Percentiles rank a stretch among this genome's conserved stretches.
Evolutionary conservation across 805 yeast species (phyloP).

Genomic region (Spathaspora gorwiae): DNA sequence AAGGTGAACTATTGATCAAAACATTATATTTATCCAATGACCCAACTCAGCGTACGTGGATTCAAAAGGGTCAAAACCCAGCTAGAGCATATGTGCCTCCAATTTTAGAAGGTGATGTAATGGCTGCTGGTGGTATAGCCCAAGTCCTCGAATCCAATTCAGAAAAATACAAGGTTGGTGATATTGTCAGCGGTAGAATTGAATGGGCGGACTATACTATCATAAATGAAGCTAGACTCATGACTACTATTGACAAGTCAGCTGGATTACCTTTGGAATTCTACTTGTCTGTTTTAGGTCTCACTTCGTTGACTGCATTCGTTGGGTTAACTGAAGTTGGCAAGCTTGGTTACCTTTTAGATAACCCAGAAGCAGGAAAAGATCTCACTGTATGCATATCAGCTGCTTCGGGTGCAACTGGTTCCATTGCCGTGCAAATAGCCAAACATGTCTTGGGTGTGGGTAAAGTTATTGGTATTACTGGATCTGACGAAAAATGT

Average conservation of each 20-base stretch:
- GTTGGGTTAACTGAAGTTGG: constrained; percentile 49
- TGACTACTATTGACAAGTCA: constrained; percentile 24
- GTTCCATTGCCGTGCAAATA: constrained; percentile 53
- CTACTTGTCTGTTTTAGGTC: constrained; percentile 48
- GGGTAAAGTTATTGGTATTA: constrained; percentile 53
- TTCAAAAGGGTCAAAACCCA: constrained; percentile 30
- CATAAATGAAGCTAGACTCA: constrained; percentile 20
- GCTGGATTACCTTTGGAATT: constrained; percentile 33
- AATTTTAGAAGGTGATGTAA: constrained; percentile 39
- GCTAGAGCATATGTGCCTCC: constrained; percentile 33
- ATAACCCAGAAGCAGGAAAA: constrained; percentile 17
- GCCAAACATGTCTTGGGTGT: constrained; percentile 52
- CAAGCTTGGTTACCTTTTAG: constrained; percentile 22
- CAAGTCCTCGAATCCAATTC: constrained; percentile 46
- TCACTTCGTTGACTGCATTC: constrained; percentile 61
- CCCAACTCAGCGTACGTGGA: constrained; percentile 62
- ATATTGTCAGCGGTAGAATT: constrained; percentile 30
- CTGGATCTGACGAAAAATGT: constrained; percentile 56
- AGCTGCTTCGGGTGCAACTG: constrained; percentile 78
- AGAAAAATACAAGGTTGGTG: constrained; percentile 26
- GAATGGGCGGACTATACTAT: constrained; percentile 49
- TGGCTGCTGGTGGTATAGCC: constrained; percentile 45
- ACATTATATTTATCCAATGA: constrained; percentile 49
- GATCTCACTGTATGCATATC: constrained; percentile 50
- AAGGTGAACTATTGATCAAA: constrained; percentile 44